Evolutionary conservation across 2,329 filamentous ascomycete genomes (phyloP).

Genomic region (Pseudocercospora ulei): DNA sequence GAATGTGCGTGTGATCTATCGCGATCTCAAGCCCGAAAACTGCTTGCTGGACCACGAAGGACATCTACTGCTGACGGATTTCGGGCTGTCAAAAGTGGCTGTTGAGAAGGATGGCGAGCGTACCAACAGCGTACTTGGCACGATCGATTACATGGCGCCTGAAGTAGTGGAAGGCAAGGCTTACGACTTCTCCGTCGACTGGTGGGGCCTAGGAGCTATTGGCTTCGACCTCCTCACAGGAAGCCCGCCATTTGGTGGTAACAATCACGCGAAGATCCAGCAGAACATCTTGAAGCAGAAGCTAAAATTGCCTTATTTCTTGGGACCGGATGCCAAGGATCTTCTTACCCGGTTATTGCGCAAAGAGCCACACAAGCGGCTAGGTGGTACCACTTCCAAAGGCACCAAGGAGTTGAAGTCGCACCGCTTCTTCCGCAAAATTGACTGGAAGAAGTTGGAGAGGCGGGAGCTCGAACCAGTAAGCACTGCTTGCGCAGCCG

Average conservation of each 20-base stretch:
- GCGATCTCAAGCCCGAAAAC: constrained; percentile 95
- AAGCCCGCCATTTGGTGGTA: constrained; percentile 77
- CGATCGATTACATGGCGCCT: constrained; percentile 97
- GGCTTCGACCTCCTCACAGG: constrained; percentile 90
- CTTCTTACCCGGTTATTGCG: constrained; percentile 78
- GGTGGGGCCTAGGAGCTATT: constrained; percentile 94
- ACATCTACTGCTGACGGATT: constrained; percentile 89
- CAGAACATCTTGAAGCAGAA: constrained; percentile 95
- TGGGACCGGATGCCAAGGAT: constrained; percentile 87
- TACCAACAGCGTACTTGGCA: constrained; percentile 87
- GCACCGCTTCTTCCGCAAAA: constrained; percentile 93
- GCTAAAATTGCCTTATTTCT: constrained; percentile 75
- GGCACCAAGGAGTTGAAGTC: constrained; percentile 77
- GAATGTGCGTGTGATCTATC: constrained; percentile 86
- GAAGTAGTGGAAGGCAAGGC: constrained; percentile 80
- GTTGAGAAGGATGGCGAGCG: constrained; percentile 47
- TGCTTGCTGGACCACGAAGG: constrained; percentile 85
- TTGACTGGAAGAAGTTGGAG: constrained; percentile 84
- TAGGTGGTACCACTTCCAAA: constrained; percentile 80
- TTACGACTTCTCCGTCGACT: constrained; percentile 92
- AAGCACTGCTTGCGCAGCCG: constrained; percentile 4
- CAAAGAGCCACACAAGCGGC: constrained; percentile 83
- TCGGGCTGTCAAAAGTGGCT: constrained; percentile 90
- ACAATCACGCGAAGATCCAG: constrained; percentile 89
- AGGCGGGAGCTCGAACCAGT: constrained; percentile 66